phyloP scores from a whole-genome alignment of 2,329 filamentous ascomycete species.

The Arthrobotrys sphaeroides region DNA sequence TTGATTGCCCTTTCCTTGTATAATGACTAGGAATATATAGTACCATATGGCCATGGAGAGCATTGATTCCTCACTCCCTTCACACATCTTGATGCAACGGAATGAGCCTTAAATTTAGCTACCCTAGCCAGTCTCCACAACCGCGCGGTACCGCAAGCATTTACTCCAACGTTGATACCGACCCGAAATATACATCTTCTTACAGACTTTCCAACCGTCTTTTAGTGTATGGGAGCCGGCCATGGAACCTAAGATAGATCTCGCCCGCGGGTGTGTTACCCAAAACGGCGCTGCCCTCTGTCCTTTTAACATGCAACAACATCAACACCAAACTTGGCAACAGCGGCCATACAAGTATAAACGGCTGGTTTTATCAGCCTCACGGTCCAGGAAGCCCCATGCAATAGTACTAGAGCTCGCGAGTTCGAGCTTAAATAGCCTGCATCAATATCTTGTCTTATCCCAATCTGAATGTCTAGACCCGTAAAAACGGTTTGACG shows the following conservation, averaged over 20 bases:
- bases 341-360: background rate
- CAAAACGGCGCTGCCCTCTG: background rate
- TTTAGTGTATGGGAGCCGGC: background rate
- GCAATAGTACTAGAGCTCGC: background rate
- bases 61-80: too few species aligned
- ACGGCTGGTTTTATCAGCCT: background rate
- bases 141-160: background rate
- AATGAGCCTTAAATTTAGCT: too few species aligned
- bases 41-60: too few species aligned
- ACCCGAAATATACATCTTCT: background rate
- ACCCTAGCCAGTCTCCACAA: too few species aligned
- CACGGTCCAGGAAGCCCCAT: background rate
- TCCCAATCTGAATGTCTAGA: background rate
- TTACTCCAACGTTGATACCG: background rate
- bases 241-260: background rate
- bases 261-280: background rate
- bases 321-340: background rate
- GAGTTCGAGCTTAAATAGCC: background rate
- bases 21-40: too few species aligned
- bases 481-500: background rate
- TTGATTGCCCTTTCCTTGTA: too few species aligned
- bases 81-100: too few species aligned
- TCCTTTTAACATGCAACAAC: slow-evolving; percentile 1
- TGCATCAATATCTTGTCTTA: background rate
- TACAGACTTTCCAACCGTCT: background rate